Evolutionary conservation across 2,329 filamentous ascomycete genomes (phyloP).

Genomic region (Claviceps lovelessii): DNA sequence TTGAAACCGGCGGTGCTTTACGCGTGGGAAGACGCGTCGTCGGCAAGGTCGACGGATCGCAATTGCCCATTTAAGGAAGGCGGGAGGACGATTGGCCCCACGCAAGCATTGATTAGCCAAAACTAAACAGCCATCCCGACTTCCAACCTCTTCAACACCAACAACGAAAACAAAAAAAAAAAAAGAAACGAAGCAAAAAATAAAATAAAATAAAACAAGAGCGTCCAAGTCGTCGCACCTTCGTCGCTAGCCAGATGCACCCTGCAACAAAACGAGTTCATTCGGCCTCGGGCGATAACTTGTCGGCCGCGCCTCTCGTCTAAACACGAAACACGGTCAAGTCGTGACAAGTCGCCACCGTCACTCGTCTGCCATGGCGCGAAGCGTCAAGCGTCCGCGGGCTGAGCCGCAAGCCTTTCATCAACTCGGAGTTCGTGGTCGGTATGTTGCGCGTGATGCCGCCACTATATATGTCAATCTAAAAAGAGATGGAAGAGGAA

Average conservation of each 20-base stretch:
- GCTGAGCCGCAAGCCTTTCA: slow-evolving; percentile 17
- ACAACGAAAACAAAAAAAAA: not conserved
- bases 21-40: slow-evolving; percentile 8
- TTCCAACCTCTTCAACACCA: not conserved
- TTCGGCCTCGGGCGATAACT: not conserved
- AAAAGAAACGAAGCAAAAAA: not conserved
- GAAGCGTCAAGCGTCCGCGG: slow-evolving; percentile 17
- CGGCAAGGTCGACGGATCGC: not conserved
- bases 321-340: not conserved
- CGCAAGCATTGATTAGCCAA: not conserved
- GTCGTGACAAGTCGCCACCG: not conserved
- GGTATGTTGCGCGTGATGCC: slow-evolving; percentile 16
- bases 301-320: not conserved
- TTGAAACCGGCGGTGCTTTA: not conserved
- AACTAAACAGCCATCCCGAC: not conserved
- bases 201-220: not conserved
- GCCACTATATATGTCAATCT: not conserved
- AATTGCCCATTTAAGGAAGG: not conserved
- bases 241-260: not conserved
- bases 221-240: not conserved
- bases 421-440: slow-evolving; percentile 22
- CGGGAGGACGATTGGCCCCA: not conserved
- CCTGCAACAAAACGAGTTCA: not conserved
- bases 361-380: slow-evolving; percentile 16
- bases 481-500: not conserved